Evolutionary conservation across 495 filamentous ascomycete species (phyloP).

Genomic region (Massariosphaeria phaeospora): DNA sequence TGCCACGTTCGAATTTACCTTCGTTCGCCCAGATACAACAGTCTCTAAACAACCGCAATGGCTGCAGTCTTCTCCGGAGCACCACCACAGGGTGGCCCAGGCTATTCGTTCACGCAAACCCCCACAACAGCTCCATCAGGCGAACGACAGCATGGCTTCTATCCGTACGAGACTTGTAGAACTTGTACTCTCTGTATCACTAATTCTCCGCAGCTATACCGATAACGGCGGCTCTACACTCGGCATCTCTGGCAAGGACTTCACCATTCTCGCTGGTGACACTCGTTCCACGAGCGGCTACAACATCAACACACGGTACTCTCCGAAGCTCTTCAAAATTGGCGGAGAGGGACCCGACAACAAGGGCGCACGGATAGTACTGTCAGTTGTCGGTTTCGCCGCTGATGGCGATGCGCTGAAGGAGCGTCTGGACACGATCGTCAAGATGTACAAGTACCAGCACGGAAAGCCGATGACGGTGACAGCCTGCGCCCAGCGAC

Average conservation of each 20-base stretch:
- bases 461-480: conserved; percentile 91
- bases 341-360: conserved; percentile 82
- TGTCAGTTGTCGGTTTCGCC: conserved; percentile 92
- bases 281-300: conserved; percentile 92
- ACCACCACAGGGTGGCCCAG: conserved; percentile 37
- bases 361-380: conserved; percentile 73
- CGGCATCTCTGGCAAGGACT: conserved; percentile 88
- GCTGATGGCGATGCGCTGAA: conserved; percentile 88
- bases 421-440: conserved; percentile 81
- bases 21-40: not conserved
- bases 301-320: conserved; percentile 94
- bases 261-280: conserved; percentile 93
- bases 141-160: conserved; percentile 75
- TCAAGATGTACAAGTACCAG: conserved; percentile 96
- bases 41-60: conserved; percentile 30
- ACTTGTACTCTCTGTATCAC: conserved; percentile 18
- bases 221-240: conserved; percentile 97
- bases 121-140: conserved; percentile 39
- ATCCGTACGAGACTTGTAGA: conserved; percentile 62
- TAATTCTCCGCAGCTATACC: conserved; percentile 66
- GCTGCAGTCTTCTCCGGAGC: conserved; percentile 37
- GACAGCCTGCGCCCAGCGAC: conserved; percentile 83
- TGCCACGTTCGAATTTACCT: not conserved
- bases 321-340: conserved; percentile 94
- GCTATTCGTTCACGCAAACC: conserved; percentile 59